Percentiles rank a stretch among this genome's conserved stretches.
Conservation (phyloP, 179 eudicot genomes). For the Beta lomatogona region DNA sequence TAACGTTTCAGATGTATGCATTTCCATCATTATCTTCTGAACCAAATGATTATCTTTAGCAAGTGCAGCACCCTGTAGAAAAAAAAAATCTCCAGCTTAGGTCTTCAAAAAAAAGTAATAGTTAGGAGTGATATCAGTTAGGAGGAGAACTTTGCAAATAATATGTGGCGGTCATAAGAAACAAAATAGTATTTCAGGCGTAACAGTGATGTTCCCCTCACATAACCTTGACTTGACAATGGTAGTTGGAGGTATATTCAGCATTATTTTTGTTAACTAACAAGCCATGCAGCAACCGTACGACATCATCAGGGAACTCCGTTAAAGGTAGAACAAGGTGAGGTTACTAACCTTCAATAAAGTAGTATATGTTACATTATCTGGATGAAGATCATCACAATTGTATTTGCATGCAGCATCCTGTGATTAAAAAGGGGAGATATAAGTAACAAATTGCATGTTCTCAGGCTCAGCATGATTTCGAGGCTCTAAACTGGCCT, state of each 20-base stretch:
- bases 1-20: conserved; percentile 43
- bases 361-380: conserved; percentile 62
- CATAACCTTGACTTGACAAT: too few species aligned
- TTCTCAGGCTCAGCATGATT: conserved; percentile 22
- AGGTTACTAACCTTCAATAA: conserved; percentile 51
- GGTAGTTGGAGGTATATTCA: background rate
- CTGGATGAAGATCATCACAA: conserved; percentile 47
- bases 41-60: conserved; percentile 49
- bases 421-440: conserved; percentile 39
- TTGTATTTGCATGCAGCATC: conserved; percentile 41
- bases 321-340: background rate
- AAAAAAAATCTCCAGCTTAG: conserved; percentile 13
- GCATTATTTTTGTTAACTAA: background rate
- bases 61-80: conserved; percentile 54
- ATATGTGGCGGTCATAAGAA: background rate
- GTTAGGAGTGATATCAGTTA: background rate
- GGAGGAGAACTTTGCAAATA: background rate
- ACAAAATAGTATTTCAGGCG: background rate
- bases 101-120: conserved; percentile 15
- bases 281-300: background rate
- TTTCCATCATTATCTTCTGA: conserved; percentile 52
- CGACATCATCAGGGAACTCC: background rate
- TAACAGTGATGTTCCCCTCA: background rate
- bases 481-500: conserved; percentile 58
- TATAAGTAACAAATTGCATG: conserved; percentile 17